A percentile compares a stretch with the other conserved stretches of the same genome.
Conservation (phyloP, 2,329 filamentous ascomycete genomes). For the Dryadomyces quercivorus region DNA sequence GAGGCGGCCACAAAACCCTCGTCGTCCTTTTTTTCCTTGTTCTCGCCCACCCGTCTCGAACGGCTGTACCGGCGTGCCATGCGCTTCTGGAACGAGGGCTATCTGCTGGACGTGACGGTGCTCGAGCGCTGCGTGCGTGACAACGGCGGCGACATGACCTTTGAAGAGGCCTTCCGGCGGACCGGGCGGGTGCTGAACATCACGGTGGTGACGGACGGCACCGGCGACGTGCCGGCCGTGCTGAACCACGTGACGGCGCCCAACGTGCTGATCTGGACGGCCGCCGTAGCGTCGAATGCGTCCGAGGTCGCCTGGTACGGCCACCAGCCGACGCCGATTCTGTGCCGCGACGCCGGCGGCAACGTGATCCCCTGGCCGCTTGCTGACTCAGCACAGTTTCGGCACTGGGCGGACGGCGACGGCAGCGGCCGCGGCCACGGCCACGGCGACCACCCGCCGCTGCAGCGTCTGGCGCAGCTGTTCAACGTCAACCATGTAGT, state of each 20-base stretch:
- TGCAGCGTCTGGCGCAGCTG: constrained; percentile 64
- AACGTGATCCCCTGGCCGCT: constrained; percentile 64
- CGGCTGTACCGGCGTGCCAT: constrained; percentile 55
- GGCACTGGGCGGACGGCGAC: constrained; percentile 55
- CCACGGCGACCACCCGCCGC: constrained; percentile 52
- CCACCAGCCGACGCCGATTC: constrained; percentile 49
- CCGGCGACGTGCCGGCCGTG: constrained; percentile 64
- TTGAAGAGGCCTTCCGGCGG: constrained; percentile 79
- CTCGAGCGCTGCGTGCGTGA: constrained; percentile 73
- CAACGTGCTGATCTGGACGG: constrained; percentile 78
- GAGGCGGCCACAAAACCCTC: not conserved
- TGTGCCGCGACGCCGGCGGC: constrained; percentile 57
- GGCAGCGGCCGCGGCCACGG: constrained; percentile 12
- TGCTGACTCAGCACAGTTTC: constrained; percentile 47
- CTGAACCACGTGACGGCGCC: constrained; percentile 90
- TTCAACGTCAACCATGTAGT: constrained; percentile 96
- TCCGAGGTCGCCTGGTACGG: constrained; percentile 53
- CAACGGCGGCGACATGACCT: constrained; percentile 82
- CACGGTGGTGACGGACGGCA: constrained; percentile 65
- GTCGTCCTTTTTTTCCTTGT: not conserved
- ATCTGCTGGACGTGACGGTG: constrained; percentile 71
- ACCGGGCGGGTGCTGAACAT: constrained; percentile 88
- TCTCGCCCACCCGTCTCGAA: constrained; percentile 21
- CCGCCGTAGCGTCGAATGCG: constrained; percentile 64
- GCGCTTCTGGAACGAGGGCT: constrained; percentile 63